Evolutionary conservation across 164 flowering plant species (phyloP).

Genomic region (Annona squamosa): DNA sequence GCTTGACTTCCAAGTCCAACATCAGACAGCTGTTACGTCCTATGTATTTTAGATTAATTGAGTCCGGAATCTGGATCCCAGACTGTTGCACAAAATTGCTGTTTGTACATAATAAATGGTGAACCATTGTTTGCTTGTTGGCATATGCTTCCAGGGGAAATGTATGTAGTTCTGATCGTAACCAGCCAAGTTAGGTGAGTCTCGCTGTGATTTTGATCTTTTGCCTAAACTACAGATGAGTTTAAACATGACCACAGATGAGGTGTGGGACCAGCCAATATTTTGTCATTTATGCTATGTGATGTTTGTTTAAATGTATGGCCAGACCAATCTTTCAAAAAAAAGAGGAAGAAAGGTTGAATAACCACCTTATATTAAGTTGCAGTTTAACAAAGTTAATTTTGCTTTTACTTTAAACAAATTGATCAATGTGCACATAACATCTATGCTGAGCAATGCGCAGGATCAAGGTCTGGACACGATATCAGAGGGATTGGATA

Average conservation of each 20-base stretch:
- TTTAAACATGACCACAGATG: not conserved
- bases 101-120: not conserved
- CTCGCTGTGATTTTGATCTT: not conserved
- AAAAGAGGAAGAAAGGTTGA: no score
- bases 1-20: not conserved
- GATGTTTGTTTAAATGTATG: no score
- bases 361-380: no score
- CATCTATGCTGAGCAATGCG: not conserved
- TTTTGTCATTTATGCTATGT: no score
- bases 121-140: not conserved
- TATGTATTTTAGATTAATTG: not conserved
- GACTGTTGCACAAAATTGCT: not conserved
- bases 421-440: not conserved
- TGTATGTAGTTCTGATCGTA: not conserved
- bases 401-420: no score
- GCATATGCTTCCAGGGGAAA: not conserved
- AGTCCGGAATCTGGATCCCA: not conserved
- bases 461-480: constrained; percentile 91
- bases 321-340: no score
- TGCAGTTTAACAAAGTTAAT: no score
- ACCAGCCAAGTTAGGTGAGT: not conserved
- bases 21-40: no score
- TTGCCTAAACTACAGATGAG: not conserved
- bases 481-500: constrained; percentile 86
- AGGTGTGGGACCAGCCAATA: not conserved